Evolutionary conservation across 1,139 yeast genomes (phyloP), one percentile per base, ranked within the genome.

Genomic region (Hemisphaericaspora xylofermentans): DNA sequence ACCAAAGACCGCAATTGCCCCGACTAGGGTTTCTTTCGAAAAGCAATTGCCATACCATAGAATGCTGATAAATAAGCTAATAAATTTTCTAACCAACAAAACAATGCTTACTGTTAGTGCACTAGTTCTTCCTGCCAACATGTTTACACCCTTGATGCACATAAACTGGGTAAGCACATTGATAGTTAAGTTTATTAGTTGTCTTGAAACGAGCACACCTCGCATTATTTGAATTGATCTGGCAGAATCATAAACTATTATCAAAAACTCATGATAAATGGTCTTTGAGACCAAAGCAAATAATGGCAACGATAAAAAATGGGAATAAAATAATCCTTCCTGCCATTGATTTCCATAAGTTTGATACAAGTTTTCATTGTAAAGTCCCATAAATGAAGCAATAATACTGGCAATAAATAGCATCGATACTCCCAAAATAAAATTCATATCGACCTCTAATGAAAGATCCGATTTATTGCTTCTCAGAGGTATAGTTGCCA

Each of bases 61-160:
- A 71, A 59, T 68, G 46, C 88, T 81, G 18, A 84, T 50, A 22
- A 80, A 46, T 42, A 85, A 61, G 45, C 88, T 81, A 10, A 74
- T 58, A 46, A 84, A 77, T 56, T 84, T 82, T 36, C 93, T 69
- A 6, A 82, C 61, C 40, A 81, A 66, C 21, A 84, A 64, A 1
- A 81, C 76, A 19, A 84, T 74, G 0, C 82, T 73, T 1, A 84
- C 78, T 0, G 87, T 79, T 37, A 84, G 57, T 0, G 91, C 84
- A 22, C 78, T 66, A 1, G 81, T 68, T 22, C 61, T 62, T 6
- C 84, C 79, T 0, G 84, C 80, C 17, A 84, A 62, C 52, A 68
- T 69, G 53, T 82, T 82, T 16, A 84, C 91, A 3, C 91, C 89
- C 13, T 78, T 63, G 2, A 82, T 78, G 54, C 94, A 85, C 4